Conservation (phyloP, 2,329 filamentous ascomycete species). For the Aspergillus sp. region DNA sequence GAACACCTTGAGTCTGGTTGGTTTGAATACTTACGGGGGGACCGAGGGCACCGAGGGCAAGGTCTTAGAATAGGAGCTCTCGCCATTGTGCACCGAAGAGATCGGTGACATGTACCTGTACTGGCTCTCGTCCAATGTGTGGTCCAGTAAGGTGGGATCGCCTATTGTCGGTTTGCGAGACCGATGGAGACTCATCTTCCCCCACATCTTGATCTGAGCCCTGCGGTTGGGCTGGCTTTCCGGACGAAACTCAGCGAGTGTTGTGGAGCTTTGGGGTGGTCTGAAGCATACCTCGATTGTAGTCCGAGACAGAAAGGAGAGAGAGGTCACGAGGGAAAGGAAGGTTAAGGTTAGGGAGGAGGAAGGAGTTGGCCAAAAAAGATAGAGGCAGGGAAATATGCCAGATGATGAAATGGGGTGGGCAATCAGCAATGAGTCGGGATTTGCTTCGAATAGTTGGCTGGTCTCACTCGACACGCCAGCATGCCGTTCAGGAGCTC, state of each 20-base stretch:
- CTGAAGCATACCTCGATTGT: background rate
- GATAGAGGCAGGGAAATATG: background rate
- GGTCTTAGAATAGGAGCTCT: conserved; percentile 24
- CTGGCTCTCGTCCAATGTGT: conserved; percentile 46
- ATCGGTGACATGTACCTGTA: conserved; percentile 39
- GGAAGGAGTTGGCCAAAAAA: background rate
- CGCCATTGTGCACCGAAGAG: conserved; percentile 25
- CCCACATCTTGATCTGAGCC: conserved; percentile 51
- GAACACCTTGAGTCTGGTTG: background rate
- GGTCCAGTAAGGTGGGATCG: conserved; percentile 46
- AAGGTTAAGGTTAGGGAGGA: background rate
- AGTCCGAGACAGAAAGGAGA: no score
- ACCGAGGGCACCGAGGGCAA: conserved; percentile 39
- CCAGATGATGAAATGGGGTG: background rate
- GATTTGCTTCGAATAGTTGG: background rate
- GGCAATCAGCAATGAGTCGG: background rate
- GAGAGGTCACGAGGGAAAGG: no score
- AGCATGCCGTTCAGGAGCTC: conserved; percentile 15
- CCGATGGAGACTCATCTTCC: conserved; percentile 47
- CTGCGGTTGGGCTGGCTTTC: background rate
- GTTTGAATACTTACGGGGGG: conserved; percentile 35
- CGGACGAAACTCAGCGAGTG: background rate
- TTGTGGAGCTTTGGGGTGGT: background rate
- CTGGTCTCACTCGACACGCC: conserved; percentile 15
- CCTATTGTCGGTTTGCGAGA: conserved; percentile 46